phyloP scores from a whole-genome alignment of 2,329 filamentous ascomycete species.

The Mollisia scopiformis region DNA sequence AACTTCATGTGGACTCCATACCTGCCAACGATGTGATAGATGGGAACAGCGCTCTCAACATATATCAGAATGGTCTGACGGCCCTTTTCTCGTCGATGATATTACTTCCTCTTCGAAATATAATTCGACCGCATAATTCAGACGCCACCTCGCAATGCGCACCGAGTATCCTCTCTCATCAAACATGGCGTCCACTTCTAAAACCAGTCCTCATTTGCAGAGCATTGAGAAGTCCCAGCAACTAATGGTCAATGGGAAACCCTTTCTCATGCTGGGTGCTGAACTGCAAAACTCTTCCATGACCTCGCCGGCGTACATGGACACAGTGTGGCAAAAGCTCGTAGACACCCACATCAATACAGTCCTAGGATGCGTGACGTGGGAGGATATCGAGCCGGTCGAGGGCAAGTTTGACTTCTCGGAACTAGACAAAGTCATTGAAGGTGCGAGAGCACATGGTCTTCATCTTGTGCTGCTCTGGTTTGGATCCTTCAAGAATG shows the following conservation, averaged over 20 bases:
- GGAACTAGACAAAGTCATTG: slow-evolving; percentile 44
- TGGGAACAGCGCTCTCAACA: not conserved
- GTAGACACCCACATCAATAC: slow-evolving; percentile 46
- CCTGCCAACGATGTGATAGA: not conserved
- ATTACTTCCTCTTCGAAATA: not conserved
- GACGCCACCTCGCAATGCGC: not conserved
- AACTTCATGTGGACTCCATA: not conserved
- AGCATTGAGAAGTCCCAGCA: slow-evolving; percentile 32
- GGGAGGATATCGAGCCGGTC: slow-evolving; percentile 49
- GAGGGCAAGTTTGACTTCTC: slow-evolving; percentile 47
- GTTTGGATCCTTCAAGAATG: slow-evolving; percentile 53
- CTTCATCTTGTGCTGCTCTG: slow-evolving; percentile 47
- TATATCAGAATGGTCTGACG: slow-evolving; percentile 1
- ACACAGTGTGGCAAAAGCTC: slow-evolving; percentile 46
- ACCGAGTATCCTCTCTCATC: slow-evolving; percentile 2
- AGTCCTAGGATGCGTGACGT: slow-evolving; percentile 46
- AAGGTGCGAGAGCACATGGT: slow-evolving; percentile 40
- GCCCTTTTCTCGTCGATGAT: not conserved
- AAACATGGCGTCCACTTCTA: slow-evolving; percentile 3
- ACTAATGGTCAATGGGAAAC: slow-evolving; percentile 46
- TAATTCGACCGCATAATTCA: not conserved
- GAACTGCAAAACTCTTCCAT: slow-evolving; percentile 52
- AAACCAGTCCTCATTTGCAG: slow-evolving; percentile 5
- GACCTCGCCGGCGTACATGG: slow-evolving; percentile 48
- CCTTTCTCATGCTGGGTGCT: slow-evolving; percentile 47